phyloP scores from a whole-genome alignment of 352 stramenopile species.

The Globisporangium radiosum region DNA sequence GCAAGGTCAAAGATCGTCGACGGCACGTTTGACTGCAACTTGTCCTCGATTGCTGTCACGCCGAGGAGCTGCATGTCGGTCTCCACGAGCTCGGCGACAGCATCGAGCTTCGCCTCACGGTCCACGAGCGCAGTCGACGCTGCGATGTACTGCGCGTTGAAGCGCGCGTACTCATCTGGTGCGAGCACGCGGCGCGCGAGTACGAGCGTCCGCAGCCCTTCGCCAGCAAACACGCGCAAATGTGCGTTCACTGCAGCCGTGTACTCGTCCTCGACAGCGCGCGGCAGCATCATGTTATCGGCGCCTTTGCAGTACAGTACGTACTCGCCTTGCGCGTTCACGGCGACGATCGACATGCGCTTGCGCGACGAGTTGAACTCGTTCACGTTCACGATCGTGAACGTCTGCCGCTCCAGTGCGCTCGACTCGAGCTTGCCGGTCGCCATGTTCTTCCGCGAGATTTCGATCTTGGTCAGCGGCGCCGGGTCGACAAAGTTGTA shows the following conservation, averaged over 20 bases:
- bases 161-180: conserved; percentile 42
- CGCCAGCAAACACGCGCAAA: conserved; percentile 56
- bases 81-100: conserved; percentile 60
- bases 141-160: conserved; percentile 45
- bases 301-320: conserved; percentile 79
- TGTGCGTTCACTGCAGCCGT: conserved; percentile 29
- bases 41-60: conserved; percentile 95
- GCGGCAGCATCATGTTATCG: conserved; percentile 82
- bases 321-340: conserved; percentile 39
- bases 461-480: conserved; percentile 39
- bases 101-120: conserved; percentile 44
- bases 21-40: conserved; percentile 92
- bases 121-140: conserved; percentile 46
- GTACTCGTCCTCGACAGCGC: conserved; percentile 16
- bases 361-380: conserved; percentile 93
- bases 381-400: conserved; percentile 69
- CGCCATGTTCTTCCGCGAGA: conserved; percentile 34
- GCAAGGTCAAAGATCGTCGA: conserved; percentile 89
- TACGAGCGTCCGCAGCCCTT: conserved; percentile 78
- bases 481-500: conserved; percentile 78
- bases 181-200: conserved; percentile 50
- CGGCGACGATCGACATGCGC: conserved; percentile 94
- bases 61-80: conserved; percentile 80
- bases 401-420: conserved; percentile 17
- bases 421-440: not conserved